Base-by-base conservation (phyloP, 352 stramenopile species). In the Albugo laibachii region DNA sequence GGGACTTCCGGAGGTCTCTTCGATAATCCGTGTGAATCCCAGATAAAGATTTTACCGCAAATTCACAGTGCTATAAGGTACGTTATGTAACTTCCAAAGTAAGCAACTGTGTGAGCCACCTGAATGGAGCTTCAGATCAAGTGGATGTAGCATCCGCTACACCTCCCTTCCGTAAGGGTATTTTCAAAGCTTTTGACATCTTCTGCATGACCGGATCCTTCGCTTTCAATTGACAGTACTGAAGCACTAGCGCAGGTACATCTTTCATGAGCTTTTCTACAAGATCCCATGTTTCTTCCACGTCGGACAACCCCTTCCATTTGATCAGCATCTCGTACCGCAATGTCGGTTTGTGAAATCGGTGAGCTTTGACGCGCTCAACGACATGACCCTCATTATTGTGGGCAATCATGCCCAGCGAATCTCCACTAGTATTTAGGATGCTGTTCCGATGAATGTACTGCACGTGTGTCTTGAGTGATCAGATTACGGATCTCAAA, bases 221-320 rank as follows among this genome's bases (percentile, higher is more conserved):
- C 16, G 20, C 20, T 8, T 43, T 43, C 16, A 24, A 24, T 43
- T 43, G 3, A 8, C 38, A 43, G 8, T 43, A 43, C 16, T 24
- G 38, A 19, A 3, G 16, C 36, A 57, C 49, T 2, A 60, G 36
- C 19, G 49, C 42, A n/a, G 55, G 51, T 11, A 55, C 55, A 36
- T 62, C 52, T 8, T 55, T 41, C 11, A 45, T 16, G 18, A 58
- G 5, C 13, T 44, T 45, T 19, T 52, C 34, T n/a, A 50, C 52
- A 13, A 43, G 49, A 31, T 63, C 43, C 52, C 56, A 60, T 0
- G 56, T 50, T 4, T 49, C 21, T 37, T 63, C 46, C 13, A 50
- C 21, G 21, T 57, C 48, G 1, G 57, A 50, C 1, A 63, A 39
- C 11, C 52, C 56, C 15, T 49, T 36, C 53, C 56, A 60, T 24